phyloP scores from a whole-genome alignment of 2,329 filamentous ascomycete species.

The Phaeoacremonium minimum region DNA sequence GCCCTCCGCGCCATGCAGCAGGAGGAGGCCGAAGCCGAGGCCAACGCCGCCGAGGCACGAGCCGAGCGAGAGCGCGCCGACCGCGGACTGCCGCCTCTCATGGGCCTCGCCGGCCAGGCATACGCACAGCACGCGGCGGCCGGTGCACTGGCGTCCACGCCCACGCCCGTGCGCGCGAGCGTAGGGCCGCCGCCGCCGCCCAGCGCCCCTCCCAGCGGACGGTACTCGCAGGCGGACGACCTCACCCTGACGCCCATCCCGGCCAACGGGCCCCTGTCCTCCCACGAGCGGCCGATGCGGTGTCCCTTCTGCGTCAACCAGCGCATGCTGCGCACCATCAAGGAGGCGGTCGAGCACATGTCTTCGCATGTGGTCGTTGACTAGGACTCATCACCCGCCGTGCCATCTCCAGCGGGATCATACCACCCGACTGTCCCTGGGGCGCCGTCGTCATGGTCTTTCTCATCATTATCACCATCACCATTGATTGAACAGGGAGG shows the following conservation, averaged over 20 bases:
- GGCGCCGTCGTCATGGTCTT: too few species aligned
- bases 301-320: conserved; percentile 61
- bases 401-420: too few species aligned
- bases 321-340: conserved; percentile 55
- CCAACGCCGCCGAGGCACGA: conserved; percentile 49
- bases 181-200: conserved; percentile 9
- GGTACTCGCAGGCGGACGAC: conserved; percentile 27
- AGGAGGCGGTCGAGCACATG: conserved; percentile 59
- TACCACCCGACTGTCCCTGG: too few species aligned
- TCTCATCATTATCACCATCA: too few species aligned
- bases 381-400: too few species aligned
- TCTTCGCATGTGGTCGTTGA: conserved; percentile 57
- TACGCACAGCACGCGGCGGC: conserved; percentile 18
- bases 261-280: conserved; percentile 39
- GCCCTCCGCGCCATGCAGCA: conserved; percentile 55
- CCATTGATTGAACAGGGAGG: too few species aligned
- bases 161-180: conserved; percentile 5
- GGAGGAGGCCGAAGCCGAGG: conserved; percentile 54
- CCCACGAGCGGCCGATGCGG: conserved; percentile 44
- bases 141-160: background rate
- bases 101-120: conserved; percentile 14
- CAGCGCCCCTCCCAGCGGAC: conserved; percentile 10
- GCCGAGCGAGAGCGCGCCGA: conserved; percentile 48
- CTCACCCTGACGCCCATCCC: conserved; percentile 53
- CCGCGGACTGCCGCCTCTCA: conserved; percentile 24